Percentiles rank a stretch among this genome's conserved stretches.
Conservation (phyloP, 2,329 filamentous ascomycete species). For the Paracoccidioides lutzii region DNA sequence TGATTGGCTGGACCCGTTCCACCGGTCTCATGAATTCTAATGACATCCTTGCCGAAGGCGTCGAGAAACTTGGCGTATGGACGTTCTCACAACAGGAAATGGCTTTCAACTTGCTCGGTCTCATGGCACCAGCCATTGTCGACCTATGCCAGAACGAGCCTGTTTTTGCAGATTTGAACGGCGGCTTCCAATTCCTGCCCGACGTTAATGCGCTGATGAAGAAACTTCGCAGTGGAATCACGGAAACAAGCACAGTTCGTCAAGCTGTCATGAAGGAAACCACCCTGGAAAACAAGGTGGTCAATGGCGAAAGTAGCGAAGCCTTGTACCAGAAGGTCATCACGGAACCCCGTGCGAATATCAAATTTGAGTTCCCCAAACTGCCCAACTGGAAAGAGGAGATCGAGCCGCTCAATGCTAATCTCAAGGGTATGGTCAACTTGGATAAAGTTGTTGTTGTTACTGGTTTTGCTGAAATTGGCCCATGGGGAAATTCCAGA, state of each 20-base stretch:
- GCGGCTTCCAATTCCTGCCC: constrained; percentile 92
- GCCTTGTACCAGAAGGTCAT: constrained; percentile 88
- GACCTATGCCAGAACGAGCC: constrained; percentile 93
- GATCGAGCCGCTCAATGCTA: constrained; percentile 72
- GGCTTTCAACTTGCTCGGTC: constrained; percentile 93
- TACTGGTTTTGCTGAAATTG: constrained; percentile 89
- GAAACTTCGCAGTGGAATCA: constrained; percentile 83
- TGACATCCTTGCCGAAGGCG: constrained; percentile 92
- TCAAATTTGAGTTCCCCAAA: constrained; percentile 91
- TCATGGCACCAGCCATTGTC: constrained; percentile 89
- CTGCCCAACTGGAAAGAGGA: constrained; percentile 87
- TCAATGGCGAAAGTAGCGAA: constrained; percentile 89
- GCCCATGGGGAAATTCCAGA: constrained; percentile 95
- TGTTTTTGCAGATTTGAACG: constrained; percentile 93
- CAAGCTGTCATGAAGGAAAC: constrained; percentile 92
- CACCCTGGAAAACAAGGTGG: constrained; percentile 88
- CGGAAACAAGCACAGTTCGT: constrained; percentile 86
- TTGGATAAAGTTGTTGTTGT: constrained; percentile 96
- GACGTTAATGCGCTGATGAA: constrained; percentile 93
- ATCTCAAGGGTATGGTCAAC: constrained; percentile 95
- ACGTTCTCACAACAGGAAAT: constrained; percentile 99
- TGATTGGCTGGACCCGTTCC: constrained; percentile 98
- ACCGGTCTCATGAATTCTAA: constrained; percentile 97
- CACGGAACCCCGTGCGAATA: constrained; percentile 87
- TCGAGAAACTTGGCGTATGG: constrained; percentile 90